phyloP scores from a whole-genome alignment of 2,329 filamentous ascomycete species.

The Aspergillus niger region DNA sequence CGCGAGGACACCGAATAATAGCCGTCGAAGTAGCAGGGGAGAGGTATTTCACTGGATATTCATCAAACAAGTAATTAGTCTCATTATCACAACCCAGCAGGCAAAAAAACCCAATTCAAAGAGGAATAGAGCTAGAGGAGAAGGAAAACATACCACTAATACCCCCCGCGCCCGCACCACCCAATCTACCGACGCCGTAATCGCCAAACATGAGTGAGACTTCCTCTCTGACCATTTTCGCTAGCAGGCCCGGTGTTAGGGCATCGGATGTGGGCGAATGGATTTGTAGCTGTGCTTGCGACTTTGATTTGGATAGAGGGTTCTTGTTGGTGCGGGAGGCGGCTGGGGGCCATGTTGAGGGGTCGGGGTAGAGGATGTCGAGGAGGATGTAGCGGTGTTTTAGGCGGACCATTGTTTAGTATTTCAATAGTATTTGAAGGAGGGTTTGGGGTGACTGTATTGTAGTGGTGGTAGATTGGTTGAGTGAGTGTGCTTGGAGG shows the following conservation, averaged over 20 bases:
- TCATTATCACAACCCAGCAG: neutral
- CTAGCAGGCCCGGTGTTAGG: conserved; percentile 66
- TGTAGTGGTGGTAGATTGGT: neutral
- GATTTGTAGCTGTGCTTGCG: conserved; percentile 68
- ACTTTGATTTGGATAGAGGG: conserved; percentile 25
- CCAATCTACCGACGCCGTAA: conserved; percentile 65
- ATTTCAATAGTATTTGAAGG: neutral
- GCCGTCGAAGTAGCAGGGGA: conserved; percentile 91
- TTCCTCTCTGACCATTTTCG: conserved; percentile 69
- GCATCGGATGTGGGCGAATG: conserved; percentile 75
- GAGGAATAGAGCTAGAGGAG: no score
- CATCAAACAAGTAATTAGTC: neutral
- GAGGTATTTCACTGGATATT: conserved; percentile 77
- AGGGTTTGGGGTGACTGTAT: neutral
- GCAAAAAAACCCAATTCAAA: neutral
- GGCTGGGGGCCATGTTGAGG: conserved; percentile 42
- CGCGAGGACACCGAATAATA: conserved; percentile 80
- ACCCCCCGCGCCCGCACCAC: conserved; percentile 68
- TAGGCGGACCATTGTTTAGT: conserved; percentile 77
- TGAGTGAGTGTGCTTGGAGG: neutral
- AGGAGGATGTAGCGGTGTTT: conserved; percentile 97
- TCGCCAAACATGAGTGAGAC: conserved; percentile 80
- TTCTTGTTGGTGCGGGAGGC: conserved; percentile 24
- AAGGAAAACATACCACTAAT: conserved; percentile 60
- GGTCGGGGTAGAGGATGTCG: conserved; percentile 81